phyloP scores from a whole-genome alignment of 2,329 filamentous ascomycete genomes.

The Aspergillus nomiae region DNA sequence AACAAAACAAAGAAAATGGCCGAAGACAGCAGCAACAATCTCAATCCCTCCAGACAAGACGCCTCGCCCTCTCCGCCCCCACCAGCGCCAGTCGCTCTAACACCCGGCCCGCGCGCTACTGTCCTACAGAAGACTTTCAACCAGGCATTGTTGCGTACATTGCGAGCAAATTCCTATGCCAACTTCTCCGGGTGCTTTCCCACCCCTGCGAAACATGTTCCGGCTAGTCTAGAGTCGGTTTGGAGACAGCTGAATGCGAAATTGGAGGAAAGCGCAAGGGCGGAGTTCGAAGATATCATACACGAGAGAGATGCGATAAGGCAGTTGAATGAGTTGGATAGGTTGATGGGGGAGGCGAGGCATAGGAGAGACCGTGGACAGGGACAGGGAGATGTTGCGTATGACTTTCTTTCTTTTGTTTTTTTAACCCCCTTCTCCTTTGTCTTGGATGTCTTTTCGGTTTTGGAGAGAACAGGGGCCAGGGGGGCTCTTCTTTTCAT shows the following conservation, averaged over 20 bases:
- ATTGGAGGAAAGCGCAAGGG: slow-evolving; percentile 58
- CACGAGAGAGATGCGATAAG: slow-evolving; percentile 57
- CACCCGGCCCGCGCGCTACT: slow-evolving; percentile 62
- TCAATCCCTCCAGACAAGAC: slow-evolving; percentile 15
- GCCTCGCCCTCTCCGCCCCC: slow-evolving; percentile 55
- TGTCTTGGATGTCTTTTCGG: background rate
- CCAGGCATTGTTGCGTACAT: slow-evolving; percentile 59
- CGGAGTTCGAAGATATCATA: slow-evolving; percentile 64
- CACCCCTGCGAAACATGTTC: slow-evolving; percentile 60
- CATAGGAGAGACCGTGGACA: slow-evolving; percentile 49
- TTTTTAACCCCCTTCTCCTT: background rate
- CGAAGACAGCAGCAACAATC: slow-evolving; percentile 15
- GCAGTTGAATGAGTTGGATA: slow-evolving; percentile 63
- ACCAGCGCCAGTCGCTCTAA: slow-evolving; percentile 54
- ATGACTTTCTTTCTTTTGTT: slow-evolving; percentile 31
- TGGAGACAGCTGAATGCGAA: slow-evolving; percentile 62
- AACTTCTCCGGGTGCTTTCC: slow-evolving; percentile 68
- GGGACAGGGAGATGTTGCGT: slow-evolving; percentile 49
- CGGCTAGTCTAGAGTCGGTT: slow-evolving; percentile 57
- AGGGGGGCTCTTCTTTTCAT: background rate
- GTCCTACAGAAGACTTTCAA: slow-evolving; percentile 63
- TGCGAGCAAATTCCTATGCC: slow-evolving; percentile 62
- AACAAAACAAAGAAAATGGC: slow-evolving; percentile 20
- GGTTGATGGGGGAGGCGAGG: slow-evolving; percentile 60
- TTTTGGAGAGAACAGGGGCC: too few relatives aligned